These are phyloP conservation scores for Sporisorium graminicola DNA, from an alignment of 1,284 basidiomycete genomes.

Conservation along the genomic window DNA sequence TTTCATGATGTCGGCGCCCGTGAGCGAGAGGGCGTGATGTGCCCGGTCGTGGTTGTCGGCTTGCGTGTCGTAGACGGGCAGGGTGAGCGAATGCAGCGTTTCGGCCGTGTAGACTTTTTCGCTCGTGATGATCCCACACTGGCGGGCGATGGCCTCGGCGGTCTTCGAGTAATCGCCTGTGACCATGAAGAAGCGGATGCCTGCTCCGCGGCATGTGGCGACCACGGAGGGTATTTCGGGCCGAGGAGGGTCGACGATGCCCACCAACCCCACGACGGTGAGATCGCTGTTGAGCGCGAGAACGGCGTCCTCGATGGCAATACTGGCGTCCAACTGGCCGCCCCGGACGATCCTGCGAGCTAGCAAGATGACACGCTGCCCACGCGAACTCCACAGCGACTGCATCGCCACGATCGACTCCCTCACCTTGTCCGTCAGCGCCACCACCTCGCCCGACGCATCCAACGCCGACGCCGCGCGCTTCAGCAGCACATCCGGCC, in stretches of 20 bases:
- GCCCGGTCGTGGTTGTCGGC: conserved; percentile 50
- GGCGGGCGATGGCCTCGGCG: conserved; percentile 76
- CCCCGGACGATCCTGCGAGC: conserved; percentile 56
- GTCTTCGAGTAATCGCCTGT: conserved; percentile 74
- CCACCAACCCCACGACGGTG: conserved; percentile 76
- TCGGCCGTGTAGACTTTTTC: conserved; percentile 68
- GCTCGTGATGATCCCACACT: conserved; percentile 76
- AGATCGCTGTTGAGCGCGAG: conserved; percentile 71
- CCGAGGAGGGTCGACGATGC: conserved; percentile 77
- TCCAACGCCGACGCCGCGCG: conserved; percentile 57
- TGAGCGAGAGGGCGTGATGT: conserved; percentile 27
- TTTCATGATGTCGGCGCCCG: conserved; percentile 31
- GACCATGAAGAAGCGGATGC: conserved; percentile 78
- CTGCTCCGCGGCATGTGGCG: conserved; percentile 75
- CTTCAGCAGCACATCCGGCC: conserved; percentile 70
- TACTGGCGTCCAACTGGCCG: conserved; percentile 68
- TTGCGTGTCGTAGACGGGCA: conserved; percentile 28
- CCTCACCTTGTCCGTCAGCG: conserved; percentile 20
- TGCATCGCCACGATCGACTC: conserved; percentile 34
- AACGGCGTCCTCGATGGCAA: conserved; percentile 68
- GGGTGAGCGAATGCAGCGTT: conserved; percentile 61
- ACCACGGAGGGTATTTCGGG: conserved; percentile 75
- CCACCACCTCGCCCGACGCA: conserved; percentile 61
- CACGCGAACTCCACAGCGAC: conserved; percentile 73
- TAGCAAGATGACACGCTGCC: conserved; percentile 76